Base-by-base conservation (phyloP, 2,329 filamentous ascomycete species). In the Rugonectria rugulosa region DNA sequence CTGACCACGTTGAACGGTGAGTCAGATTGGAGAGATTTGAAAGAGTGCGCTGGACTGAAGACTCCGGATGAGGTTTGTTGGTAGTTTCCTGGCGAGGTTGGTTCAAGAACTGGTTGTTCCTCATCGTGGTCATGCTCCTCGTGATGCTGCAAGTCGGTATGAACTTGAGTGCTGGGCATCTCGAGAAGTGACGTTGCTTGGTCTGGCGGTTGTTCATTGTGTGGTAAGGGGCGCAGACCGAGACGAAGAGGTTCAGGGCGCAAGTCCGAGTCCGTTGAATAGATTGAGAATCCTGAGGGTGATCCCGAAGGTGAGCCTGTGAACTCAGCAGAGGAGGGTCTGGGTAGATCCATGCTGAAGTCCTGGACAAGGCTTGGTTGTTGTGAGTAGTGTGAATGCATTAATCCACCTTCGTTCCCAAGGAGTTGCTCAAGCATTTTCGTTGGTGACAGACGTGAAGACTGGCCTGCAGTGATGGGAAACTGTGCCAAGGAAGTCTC, bases 211-310 rank as follows among this genome's bases (percentile, higher is more conserved):
- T 54, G 24, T 14, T 41, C 43, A 23, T 43, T 56, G 5, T 37
- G 24, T 41, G 50, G 42, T 8, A 46, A 44, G 24, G 51, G 53
- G 15, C 51, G 56, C 5, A 42, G 54, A 6, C 51, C 62, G 14
- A 71, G 51, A 10, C 61, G 57, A 10, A 71, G 55, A 4, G 69
- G 66, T 10, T 63, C 60, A 6, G 70, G 70, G 24, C 64, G 61
- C 19, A 69, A 48, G 17, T 61, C 61, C 5, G 61, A 47, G 15
- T 57, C 52, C 24, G 61, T 61, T 5, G 59, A 49, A 15, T 59
- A 58, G 23, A 26, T 24, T 62, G 64, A 15, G 41, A 32, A 32
- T 52, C 43, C 65, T 60, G 63, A 11, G 70, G 29, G 37, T n/a
- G n/a, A n/a, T n/a, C n/a, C n/a, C n/a, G n/a, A n/a, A n/a, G n/a